These are phyloP conservation scores for Diaporthe sp. DNA, from an alignment of 2,329 filamentous ascomycete species.

Conservation along the genomic window DNA sequence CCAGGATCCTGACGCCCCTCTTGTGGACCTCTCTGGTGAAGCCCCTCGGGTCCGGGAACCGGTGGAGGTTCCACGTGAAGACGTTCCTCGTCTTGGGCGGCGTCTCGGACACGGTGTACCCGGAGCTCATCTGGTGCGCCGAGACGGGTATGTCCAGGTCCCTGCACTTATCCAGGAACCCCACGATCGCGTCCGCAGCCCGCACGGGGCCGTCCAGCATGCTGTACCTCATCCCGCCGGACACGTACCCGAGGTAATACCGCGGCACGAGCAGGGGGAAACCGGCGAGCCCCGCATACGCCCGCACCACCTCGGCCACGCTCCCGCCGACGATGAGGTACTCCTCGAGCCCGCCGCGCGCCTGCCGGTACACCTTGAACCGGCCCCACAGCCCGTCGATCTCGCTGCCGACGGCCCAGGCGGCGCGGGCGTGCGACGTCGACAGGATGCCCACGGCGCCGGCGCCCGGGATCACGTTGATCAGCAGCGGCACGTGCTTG, in stretches of 20 bases:
- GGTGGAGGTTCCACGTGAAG: slow-evolving; percentile 77
- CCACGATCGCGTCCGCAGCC: slow-evolving; percentile 68
- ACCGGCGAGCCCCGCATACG: slow-evolving; percentile 75
- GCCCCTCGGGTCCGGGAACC: slow-evolving; percentile 74
- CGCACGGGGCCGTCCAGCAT: slow-evolving; percentile 58
- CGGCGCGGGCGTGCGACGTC: slow-evolving; percentile 71
- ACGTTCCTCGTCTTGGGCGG: slow-evolving; percentile 77
- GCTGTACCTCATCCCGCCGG: slow-evolving; percentile 69
- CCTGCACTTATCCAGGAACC: slow-evolving; percentile 70
- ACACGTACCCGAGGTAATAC: slow-evolving; percentile 79
- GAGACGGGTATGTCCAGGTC: slow-evolving; percentile 76
- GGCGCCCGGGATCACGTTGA: slow-evolving; percentile 67
- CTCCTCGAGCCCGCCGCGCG: slow-evolving; percentile 77
- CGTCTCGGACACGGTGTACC: slow-evolving; percentile 75
- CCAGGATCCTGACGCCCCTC: slow-evolving; percentile 73
- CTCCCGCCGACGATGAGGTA: slow-evolving; percentile 76
- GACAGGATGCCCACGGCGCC: slow-evolving; percentile 77
- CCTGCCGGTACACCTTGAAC: slow-evolving; percentile 80
- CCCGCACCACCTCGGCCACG: slow-evolving; percentile 71
- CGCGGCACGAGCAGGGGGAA: slow-evolving; percentile 75
- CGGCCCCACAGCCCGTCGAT: slow-evolving; percentile 82
- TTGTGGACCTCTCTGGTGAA: slow-evolving; percentile 72
- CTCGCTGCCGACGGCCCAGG: slow-evolving; percentile 75
- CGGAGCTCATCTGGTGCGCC: slow-evolving; percentile 78
- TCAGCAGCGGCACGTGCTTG: slow-evolving; percentile 79